phyloP scores from a whole-genome alignment of 2,329 filamentous ascomycete genomes.

The Fusarium duplospermum region DNA sequence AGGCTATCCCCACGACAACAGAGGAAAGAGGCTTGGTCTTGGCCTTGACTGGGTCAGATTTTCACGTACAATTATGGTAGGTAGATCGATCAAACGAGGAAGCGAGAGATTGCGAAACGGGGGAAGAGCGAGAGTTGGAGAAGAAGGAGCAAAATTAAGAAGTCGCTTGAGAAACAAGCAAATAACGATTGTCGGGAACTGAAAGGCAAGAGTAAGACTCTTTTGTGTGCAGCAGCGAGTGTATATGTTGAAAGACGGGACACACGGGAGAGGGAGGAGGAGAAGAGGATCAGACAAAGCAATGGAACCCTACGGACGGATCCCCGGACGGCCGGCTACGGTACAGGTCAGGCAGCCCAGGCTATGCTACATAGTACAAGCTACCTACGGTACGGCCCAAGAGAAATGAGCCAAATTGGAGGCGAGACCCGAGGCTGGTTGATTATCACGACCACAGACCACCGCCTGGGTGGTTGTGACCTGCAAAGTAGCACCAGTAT shows the following conservation, averaged over 20 bases:
- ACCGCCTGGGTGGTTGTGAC: not conserved
- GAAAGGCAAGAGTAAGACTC: slow-evolving; percentile 1
- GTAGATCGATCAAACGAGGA: not conserved
- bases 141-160: not conserved
- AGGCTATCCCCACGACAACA: slow-evolving; percentile 32
- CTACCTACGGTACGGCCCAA: slow-evolving; percentile 17
- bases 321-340: slow-evolving; percentile 10
- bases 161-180: slow-evolving; percentile 1
- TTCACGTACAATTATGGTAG: slow-evolving; percentile 27
- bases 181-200: slow-evolving; percentile 24
- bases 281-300: slow-evolving; percentile 10
- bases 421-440: slow-evolving; percentile 43
- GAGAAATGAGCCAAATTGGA: slow-evolving; percentile 41
- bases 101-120: not conserved
- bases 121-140: slow-evolving; percentile 8
- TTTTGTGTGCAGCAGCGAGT: slow-evolving; percentile 19
- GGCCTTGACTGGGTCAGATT: not conserved
- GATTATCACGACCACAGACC: slow-evolving; percentile 40
- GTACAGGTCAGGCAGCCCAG: not conserved
- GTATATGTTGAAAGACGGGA: slow-evolving; percentile 14
- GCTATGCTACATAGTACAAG: slow-evolving; percentile 8
- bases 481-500: slow-evolving; percentile 26
- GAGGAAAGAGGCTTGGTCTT: slow-evolving; percentile 4
- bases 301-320: not conserved
- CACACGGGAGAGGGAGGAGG: slow-evolving; percentile 20